Percentiles rank a stretch among this genome's conserved stretches.
Conservation (phyloP, 805 yeast species). For the Spathaspora gorwiae region DNA sequence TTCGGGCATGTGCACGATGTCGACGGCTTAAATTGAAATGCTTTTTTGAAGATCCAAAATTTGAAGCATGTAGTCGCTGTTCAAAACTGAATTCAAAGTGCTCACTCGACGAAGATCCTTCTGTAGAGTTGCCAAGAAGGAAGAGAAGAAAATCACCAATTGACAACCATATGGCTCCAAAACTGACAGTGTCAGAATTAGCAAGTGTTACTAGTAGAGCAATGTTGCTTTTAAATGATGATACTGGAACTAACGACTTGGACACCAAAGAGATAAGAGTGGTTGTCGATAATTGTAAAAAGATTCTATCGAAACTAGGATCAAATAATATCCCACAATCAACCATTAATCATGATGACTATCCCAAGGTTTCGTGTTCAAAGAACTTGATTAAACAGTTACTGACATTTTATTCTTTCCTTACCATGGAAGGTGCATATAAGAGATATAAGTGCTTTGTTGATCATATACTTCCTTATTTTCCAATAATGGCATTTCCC, state of each 20-base stretch:
- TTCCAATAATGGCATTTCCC: slow-evolving; percentile 48
- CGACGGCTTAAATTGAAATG: slow-evolving; percentile 51
- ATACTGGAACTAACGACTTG: neutral
- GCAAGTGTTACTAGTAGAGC: neutral
- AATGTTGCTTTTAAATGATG: neutral
- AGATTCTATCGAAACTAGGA: slow-evolving; percentile 6
- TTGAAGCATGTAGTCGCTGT: slow-evolving; percentile 43
- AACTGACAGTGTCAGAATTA: neutral
- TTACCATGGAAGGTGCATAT: slow-evolving; percentile 30
- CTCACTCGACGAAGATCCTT: slow-evolving; percentile 50
- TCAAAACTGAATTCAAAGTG: slow-evolving; percentile 40
- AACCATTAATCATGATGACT: slow-evolving; percentile 8
- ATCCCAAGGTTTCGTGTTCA: slow-evolving; percentile 13
- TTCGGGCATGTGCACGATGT: slow-evolving; percentile 54
- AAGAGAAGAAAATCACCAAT: slow-evolving; percentile 23
- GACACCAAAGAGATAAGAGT: neutral
- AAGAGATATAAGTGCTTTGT: slow-evolving; percentile 32
- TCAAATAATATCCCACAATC: neutral
- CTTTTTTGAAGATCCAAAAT: slow-evolving; percentile 44
- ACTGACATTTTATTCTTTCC: slow-evolving; percentile 26
- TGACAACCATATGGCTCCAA: neutral
- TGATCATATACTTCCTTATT: slow-evolving; percentile 37
- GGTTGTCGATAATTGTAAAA: slow-evolving; percentile 4
- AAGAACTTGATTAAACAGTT: slow-evolving; percentile 28
- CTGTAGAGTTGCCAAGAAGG: slow-evolving; percentile 34